Evolutionary conservation across 805 yeast species (phyloP).

Genomic region (Scheffersomyces lignosus): DNA sequence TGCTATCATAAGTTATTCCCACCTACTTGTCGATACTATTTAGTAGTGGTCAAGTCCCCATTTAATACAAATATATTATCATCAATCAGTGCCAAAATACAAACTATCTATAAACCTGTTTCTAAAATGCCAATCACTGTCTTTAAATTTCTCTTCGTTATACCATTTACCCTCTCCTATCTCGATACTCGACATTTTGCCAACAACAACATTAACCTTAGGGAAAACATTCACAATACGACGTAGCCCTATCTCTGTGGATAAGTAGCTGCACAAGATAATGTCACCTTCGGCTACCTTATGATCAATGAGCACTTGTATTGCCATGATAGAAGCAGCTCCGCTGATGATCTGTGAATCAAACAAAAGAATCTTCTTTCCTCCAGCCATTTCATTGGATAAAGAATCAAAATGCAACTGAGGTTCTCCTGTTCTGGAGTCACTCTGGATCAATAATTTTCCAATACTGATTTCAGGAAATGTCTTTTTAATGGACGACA

Average conservation of each 20-base stretch:
- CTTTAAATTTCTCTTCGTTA: constrained; percentile 42
- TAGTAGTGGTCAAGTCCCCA: too few relatives aligned
- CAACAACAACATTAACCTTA: constrained; percentile 65
- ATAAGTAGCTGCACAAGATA: constrained; percentile 65
- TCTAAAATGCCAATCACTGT: constrained; percentile 59
- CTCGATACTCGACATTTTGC: constrained; percentile 52
- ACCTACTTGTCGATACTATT: too few relatives aligned
- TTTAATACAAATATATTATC: too few relatives aligned
- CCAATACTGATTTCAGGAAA: constrained; percentile 81
- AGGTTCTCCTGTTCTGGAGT: constrained; percentile 90
- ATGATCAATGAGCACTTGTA: constrained; percentile 83
- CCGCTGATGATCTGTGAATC: constrained; percentile 92
- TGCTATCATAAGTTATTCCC: too few relatives aligned
- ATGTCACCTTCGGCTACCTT: constrained; percentile 63
- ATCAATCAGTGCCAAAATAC: constrained; percentile 67
- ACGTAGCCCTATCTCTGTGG: constrained; percentile 76
- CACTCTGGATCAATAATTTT: constrained; percentile 83
- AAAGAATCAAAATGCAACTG: constrained; percentile 79
- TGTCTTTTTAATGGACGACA: constrained; percentile 71
- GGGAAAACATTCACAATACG: constrained; percentile 77
- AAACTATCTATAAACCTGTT: constrained; percentile 70
- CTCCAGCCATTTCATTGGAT: constrained; percentile 42
- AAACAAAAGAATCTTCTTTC: constrained; percentile 59
- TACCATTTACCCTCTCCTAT: constrained; percentile 18
- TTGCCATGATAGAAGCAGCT: constrained; percentile 93